Conservation (phyloP, 805 yeast species). For the Isabelozyma gotoi region DNA sequence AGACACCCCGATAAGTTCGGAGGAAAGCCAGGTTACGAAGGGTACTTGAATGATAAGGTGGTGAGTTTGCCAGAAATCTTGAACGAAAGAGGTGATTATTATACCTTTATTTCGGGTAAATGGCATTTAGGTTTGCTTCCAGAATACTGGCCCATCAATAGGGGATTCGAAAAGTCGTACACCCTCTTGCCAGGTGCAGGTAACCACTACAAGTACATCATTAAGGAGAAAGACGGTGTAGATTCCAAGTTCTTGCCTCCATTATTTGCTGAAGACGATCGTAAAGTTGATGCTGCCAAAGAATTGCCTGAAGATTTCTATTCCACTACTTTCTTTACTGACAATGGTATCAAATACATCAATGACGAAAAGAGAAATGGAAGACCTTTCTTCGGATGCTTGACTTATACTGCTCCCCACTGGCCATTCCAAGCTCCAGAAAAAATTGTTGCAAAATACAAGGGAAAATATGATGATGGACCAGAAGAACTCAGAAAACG, state of each 20-base stretch:
- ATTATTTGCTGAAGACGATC: constrained; percentile 39
- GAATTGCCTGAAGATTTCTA: constrained; percentile 49
- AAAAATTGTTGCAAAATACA: constrained; percentile 46
- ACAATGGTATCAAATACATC: constrained; percentile 39
- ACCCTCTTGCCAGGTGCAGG: constrained; percentile 57
- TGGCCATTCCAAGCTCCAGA: constrained; percentile 66
- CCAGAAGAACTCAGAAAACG: constrained; percentile 42
- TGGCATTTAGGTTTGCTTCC: constrained; percentile 57
- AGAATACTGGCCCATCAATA: constrained; percentile 47
- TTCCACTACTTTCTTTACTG: constrained; percentile 45
- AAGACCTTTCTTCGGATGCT: constrained; percentile 53
- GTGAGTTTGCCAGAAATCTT: constrained; percentile 55
- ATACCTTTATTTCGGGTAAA: constrained; percentile 55
- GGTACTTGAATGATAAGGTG: constrained; percentile 49
- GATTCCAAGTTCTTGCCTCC: constrained; percentile 36
- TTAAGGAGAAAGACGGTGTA: constrained; percentile 29
- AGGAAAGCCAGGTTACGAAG: constrained; percentile 57
- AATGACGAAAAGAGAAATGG: constrained; percentile 26
- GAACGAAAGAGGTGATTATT: constrained; percentile 46
- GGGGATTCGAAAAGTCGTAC: constrained; percentile 53
- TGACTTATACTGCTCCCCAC: constrained; percentile 65
- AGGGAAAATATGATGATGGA: constrained; percentile 48
- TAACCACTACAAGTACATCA: constrained; percentile 51
- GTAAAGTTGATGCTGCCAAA: constrained; percentile 30
- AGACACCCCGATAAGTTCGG: constrained; percentile 35